Percentiles rank a stretch among this genome's conserved stretches.
Evolutionary conservation across 2,329 filamentous ascomycete species (phyloP).

Genomic region (Drechslerella coelobrocha): DNA sequence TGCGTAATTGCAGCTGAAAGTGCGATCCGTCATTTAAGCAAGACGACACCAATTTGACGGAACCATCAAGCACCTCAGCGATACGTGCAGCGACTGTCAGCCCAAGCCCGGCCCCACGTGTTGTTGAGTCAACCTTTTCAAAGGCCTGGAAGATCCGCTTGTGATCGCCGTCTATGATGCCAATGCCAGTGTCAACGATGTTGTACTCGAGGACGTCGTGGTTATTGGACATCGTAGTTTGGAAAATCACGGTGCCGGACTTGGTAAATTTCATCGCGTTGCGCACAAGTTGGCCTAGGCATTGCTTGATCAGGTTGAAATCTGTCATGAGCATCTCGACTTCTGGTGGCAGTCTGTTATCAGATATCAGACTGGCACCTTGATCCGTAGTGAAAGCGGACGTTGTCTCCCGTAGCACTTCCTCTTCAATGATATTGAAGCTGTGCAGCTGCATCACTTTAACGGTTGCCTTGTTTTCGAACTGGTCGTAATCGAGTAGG

Average conservation of each 20-base stretch:
- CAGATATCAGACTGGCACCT: slow-evolving; percentile 57
- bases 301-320: slow-evolving; percentile 59
- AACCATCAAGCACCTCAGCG: slow-evolving; percentile 59
- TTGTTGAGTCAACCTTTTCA: slow-evolving; percentile 59
- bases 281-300: slow-evolving; percentile 59
- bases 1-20: slow-evolving; percentile 57
- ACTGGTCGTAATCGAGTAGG: slow-evolving; percentile 40
- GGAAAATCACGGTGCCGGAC: slow-evolving; percentile 58
- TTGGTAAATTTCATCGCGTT: slow-evolving; percentile 60
- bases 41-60: slow-evolving; percentile 58
- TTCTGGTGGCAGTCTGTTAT: slow-evolving; percentile 55
- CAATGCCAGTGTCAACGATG: slow-evolving; percentile 60
- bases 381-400: slow-evolving; percentile 45
- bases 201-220: slow-evolving; percentile 58
- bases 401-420: slow-evolving; percentile 55
- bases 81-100: slow-evolving; percentile 60
- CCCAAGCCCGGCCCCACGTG: slow-evolving; percentile 60
- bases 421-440: slow-evolving; percentile 56
- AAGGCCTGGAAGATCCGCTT: slow-evolving; percentile 60
- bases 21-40: slow-evolving; percentile 58
- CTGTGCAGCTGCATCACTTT: slow-evolving; percentile 56
- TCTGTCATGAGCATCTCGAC: slow-evolving; percentile 58
- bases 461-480: slow-evolving; percentile 59
- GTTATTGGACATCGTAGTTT: slow-evolving; percentile 56
- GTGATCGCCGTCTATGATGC: slow-evolving; percentile 58